Base-by-base conservation (phyloP, 495 filamentous ascomycete species). In the Daldinia loculata region DNA sequence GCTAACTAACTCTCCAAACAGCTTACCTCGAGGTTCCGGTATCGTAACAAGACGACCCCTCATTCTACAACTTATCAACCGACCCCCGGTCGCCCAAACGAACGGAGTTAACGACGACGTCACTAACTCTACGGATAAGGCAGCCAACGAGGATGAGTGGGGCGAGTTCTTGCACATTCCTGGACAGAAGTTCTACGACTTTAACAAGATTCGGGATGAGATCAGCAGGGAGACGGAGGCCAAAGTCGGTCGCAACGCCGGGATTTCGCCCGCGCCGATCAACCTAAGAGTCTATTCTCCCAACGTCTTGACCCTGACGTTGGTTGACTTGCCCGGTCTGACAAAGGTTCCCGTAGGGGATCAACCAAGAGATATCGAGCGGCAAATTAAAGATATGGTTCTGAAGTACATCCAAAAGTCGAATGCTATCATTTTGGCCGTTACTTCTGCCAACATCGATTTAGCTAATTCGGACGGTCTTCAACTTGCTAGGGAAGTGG, bases 91-190 rank as follows among this genome's bases (percentile, higher is more conserved):
- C 57, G 45, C 82, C 76, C 81, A 93, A 81, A 67, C 86, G 48
- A 99, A 98, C 78, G 96, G 95, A 52, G 86, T 90, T 56, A 87
- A 89, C 61, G 87, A 91, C 36, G 89, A 91, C 45, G 85, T 95
- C 69, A 85, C 88, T 27, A 86, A 73, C 50, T 83, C 76, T 58
- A 79, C 72, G 63, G 95, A 98, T 80, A 89, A 89, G 76, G 92
- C 92, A 65, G 90, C 93, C 70, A 99, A 99, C 80, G 78, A 88
- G 30, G 94, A 98, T 77, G 96, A 99, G 81, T 98, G 97, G 90
- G 96, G 95, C 82, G 96, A 99, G 85, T 99, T 99, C 81, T 86
- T 98, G 57, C 96, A 99, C 79, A 93, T 99, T 64, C 96, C 95
- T 38, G 95, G 95, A 71, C 92, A 99, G 84, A 98, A 98, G 83